Evolutionary conservation across 257 asterid species (phyloP).

Genomic region (Fraxinus quadrangulata): DNA sequence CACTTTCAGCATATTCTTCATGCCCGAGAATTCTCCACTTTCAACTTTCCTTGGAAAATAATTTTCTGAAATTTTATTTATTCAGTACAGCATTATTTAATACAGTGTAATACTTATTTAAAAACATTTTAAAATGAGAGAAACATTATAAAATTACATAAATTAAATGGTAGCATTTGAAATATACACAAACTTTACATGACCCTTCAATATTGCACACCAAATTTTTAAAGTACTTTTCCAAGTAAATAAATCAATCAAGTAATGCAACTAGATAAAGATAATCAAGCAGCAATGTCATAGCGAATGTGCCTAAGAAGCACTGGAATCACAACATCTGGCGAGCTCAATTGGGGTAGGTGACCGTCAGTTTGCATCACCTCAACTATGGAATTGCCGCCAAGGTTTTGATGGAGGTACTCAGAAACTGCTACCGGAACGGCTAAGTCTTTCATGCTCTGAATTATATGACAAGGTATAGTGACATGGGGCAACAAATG

Average conservation of each 20-base stretch:
- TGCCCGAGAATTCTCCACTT: no score
- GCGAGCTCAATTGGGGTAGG: constrained; percentile 76
- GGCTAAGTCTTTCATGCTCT: constrained; percentile 70
- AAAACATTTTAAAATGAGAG: no score
- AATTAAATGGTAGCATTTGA: no score
- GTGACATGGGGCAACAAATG: constrained; percentile 46
- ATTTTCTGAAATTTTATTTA: no score
- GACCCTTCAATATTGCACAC: no score
- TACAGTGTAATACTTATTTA: no score
- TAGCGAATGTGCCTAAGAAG: constrained; percentile 54
- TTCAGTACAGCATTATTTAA: no score
- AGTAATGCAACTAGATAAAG: neutral
- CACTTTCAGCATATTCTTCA: no score
- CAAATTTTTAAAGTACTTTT: no score
- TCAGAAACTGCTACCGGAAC: constrained; percentile 73
- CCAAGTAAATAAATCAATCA: neutral
- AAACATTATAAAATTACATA: no score
- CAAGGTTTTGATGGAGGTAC: constrained; percentile 68
- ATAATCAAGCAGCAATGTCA: constrained; percentile 35
- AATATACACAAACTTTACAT: no score
- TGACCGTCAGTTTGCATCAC: constrained; percentile 70
- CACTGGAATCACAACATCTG: constrained; percentile 57
- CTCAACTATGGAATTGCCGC: constrained; percentile 66
- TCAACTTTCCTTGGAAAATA: no score
- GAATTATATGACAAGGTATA: constrained; percentile 77